These are phyloP conservation scores for Spirogloea muscicola DNA, from an alignment of 139 green algal genomes.

Conservation along the genomic window DNA sequence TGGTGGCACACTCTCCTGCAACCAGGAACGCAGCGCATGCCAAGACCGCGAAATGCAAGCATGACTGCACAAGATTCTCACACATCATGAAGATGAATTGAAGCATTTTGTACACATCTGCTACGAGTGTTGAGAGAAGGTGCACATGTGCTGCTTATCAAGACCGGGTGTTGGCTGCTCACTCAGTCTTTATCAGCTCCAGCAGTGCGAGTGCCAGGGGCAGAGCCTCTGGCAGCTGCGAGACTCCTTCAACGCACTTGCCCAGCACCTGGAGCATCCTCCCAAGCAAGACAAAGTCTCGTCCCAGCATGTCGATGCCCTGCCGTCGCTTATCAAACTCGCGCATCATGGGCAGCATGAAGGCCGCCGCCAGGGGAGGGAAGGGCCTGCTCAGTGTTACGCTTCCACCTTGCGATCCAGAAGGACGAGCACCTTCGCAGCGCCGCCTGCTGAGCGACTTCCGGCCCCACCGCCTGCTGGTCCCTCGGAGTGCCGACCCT, in stretches of 20 bases:
- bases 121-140: background rate
- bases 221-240: background rate
- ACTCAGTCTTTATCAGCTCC: constrained; percentile 59
- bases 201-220: constrained; percentile 59
- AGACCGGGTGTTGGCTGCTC: background rate
- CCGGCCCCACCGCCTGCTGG: too few species aligned
- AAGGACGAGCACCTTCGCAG: too few species aligned
- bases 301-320: constrained; percentile 74
- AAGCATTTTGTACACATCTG: background rate
- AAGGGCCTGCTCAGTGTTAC: background rate
- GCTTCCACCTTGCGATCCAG: too few species aligned
- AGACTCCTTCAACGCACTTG: constrained; percentile 49
- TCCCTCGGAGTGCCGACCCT: too few species aligned
- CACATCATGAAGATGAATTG: constrained; percentile 1
- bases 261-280: constrained; percentile 61
- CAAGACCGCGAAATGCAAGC: background rate
- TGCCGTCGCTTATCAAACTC: constrained; percentile 50
- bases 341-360: constrained; percentile 47
- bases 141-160: background rate
- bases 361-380: constrained; percentile 2
- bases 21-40: too few species aligned
- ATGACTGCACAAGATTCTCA: background rate
- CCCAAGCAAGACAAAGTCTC: constrained; percentile 69
- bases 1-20: background rate
- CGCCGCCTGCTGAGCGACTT: too few species aligned